Evolutionary conservation across 768 basidiomycete species (phyloP), one percentile per base, ranked within the genome.

Genomic region (Tylopilus plumbeoviolaceoides): DNA sequence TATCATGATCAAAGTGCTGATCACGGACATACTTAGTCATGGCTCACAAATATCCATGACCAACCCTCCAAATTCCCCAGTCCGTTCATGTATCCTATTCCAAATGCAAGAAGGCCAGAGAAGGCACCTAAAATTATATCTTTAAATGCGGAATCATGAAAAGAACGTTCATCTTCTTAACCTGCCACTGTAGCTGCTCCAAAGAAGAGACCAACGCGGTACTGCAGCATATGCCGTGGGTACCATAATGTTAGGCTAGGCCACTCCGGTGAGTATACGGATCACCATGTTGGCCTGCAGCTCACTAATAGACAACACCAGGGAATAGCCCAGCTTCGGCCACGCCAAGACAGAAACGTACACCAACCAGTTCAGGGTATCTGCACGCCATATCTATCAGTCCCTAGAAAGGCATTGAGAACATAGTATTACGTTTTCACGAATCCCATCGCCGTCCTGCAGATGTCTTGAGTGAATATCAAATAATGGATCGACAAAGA

Each of bases 271-370:
- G 9, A 55, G 53, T 3, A 20, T 7, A n/a, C 10, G 17, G 25
- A 31, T 8, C 5, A 30, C n/a, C 5, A 20, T 8, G 2, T n/a
- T 6, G 8, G 18, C 18, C 9, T 18, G 23, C 44, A 30, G 64
- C 77, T 42, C 50, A 86, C 86, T 85, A 89, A 70, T 86, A 90
- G 0, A 80, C 78, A 10, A 88, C 83, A 23, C 86, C 86, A 11
- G 87, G 86, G 65, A 85, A 89, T 10, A 87, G 63, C 4, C 87
- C 85, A 5, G 84, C 82, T 67, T 89, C 87, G 0, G 84, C 78
- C 2, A 84, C 61, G 3, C 87, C 87, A 0, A 88, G 77, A 53
- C 77, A 79, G 7, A 82, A 67, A 10, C 84, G 78, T 10, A 72
- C 73, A 18, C 75, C 83, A 12, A 84, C 76, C 14, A 87, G 76